Conservation (phyloP, 139 green algal species). For the Coelastrella sp. region DNA sequence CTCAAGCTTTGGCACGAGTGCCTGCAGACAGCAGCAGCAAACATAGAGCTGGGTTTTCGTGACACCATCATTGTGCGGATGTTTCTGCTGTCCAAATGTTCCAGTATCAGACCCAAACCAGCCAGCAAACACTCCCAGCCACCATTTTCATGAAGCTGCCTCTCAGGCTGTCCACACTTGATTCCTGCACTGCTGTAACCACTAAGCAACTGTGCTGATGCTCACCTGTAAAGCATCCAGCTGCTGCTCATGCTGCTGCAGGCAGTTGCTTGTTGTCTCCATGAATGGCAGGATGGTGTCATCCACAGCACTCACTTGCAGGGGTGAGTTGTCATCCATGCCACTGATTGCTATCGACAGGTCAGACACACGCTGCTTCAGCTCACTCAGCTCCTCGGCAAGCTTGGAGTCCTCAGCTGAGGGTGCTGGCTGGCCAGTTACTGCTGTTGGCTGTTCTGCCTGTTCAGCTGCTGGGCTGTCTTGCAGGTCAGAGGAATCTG, state of each 20-base stretch:
- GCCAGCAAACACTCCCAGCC: background rate
- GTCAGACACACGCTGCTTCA: background rate
- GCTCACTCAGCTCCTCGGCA: conserved; percentile 2
- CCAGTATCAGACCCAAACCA: background rate
- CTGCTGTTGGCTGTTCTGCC: background rate
- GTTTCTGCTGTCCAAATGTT: background rate
- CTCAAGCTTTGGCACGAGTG: conserved; percentile 13
- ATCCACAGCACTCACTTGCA: background rate
- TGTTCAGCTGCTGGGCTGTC: too few relatives aligned
- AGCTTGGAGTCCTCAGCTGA: background rate
- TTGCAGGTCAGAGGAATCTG: too few relatives aligned
- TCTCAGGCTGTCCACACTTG: too few relatives aligned
- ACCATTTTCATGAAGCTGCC: too few relatives aligned
- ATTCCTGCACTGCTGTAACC: background rate
- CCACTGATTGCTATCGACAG: conserved; percentile 22
- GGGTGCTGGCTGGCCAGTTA: too few relatives aligned
- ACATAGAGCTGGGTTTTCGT: too few relatives aligned
- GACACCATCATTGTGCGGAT: background rate
- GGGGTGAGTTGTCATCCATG: background rate
- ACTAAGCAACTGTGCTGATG: background rate
- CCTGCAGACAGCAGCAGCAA: background rate
- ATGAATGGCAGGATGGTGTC: conserved; percentile 48
- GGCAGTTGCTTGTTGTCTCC: conserved; percentile 47
- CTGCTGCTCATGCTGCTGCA: conserved; percentile 44
- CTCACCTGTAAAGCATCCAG: conserved; percentile 32